Conservation (phyloP, 1,284 basidiomycete species). For the Boletus austroedulis region DNA sequence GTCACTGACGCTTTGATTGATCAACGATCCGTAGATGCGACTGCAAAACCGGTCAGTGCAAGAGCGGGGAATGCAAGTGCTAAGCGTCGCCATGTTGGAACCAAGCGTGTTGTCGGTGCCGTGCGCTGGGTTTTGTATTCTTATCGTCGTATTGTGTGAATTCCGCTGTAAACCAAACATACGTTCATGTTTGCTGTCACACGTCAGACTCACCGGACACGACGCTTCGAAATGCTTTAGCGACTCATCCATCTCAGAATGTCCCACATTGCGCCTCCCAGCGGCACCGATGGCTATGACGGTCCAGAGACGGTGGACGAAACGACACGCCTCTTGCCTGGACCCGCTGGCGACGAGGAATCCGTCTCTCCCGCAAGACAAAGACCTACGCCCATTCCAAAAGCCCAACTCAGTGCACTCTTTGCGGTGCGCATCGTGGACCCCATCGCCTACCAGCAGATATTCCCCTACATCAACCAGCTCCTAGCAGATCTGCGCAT, state of each 20-base stretch:
- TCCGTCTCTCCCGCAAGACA: neutral
- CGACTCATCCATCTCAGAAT: neutral
- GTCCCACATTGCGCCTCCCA: neutral
- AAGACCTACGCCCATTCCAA: conserved; percentile 16
- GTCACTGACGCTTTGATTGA: neutral
- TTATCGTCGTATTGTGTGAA: neutral
- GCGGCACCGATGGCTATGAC: neutral
- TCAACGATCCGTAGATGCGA: neutral
- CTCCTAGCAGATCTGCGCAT: conserved; percentile 54
- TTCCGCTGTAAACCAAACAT: no score
- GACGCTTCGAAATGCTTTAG: no score
- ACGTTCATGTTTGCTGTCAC: no score
- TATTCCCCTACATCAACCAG: conserved; percentile 63
- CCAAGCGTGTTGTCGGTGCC: neutral
- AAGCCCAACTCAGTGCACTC: conserved; percentile 17
- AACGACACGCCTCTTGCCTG: conserved; percentile 16
- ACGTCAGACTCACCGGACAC: no score
- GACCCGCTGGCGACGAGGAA: conserved; percentile 6
- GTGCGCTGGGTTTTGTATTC: neutral
- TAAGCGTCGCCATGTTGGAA: neutral
- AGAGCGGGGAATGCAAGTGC: neutral
- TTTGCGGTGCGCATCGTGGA: conserved; percentile 50
- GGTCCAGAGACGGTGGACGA: neutral
- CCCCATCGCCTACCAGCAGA: conserved; percentile 56
- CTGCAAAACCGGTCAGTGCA: neutral